phyloP scores from a whole-genome alignment of 1,284 basidiomycete genomes.

The Schizophyllum commune region DNA sequence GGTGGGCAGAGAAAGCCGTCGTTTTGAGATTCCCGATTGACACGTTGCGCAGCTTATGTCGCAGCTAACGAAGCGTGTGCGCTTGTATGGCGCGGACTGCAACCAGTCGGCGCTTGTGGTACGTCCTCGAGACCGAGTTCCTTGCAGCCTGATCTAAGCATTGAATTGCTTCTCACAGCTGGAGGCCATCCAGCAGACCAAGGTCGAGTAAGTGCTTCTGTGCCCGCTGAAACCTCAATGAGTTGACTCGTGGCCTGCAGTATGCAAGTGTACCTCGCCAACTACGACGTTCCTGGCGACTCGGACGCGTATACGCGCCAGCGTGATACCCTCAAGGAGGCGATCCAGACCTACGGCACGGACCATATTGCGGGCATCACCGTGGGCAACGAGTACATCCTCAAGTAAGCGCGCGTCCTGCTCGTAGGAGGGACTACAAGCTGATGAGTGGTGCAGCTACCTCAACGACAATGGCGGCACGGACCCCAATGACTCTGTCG shows the following conservation, averaged over 20 bases:
- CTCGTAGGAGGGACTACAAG: not conserved
- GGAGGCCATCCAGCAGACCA: conserved; percentile 77
- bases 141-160: not conserved
- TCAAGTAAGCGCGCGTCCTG: conserved; percentile 33
- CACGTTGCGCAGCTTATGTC: conserved; percentile 36
- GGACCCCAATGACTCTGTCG: conserved; percentile 35
- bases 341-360: conserved; percentile 19
- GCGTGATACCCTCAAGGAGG: conserved; percentile 12
- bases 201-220: conserved; percentile 31
- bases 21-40: conserved; percentile 7
- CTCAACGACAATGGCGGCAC: conserved; percentile 27
- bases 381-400: conserved; percentile 60
- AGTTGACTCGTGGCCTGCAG: conserved; percentile 20
- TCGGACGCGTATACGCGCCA: conserved; percentile 17
- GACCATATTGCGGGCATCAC: conserved; percentile 63
- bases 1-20: conserved; percentile 18
- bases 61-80: conserved; percentile 32
- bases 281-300: conserved; percentile 50
- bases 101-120: conserved; percentile 19
- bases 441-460: conserved; percentile 25
- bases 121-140: conserved; percentile 1
- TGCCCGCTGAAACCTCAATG: too few relatives aligned
- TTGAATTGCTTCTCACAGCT: conserved; percentile 29
- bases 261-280: conserved; percentile 66
- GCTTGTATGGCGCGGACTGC: conserved; percentile 12